phyloP scores from a whole-genome alignment of 1,284 basidiomycete genomes.

The Ceratobasidium theobromae region DNA sequence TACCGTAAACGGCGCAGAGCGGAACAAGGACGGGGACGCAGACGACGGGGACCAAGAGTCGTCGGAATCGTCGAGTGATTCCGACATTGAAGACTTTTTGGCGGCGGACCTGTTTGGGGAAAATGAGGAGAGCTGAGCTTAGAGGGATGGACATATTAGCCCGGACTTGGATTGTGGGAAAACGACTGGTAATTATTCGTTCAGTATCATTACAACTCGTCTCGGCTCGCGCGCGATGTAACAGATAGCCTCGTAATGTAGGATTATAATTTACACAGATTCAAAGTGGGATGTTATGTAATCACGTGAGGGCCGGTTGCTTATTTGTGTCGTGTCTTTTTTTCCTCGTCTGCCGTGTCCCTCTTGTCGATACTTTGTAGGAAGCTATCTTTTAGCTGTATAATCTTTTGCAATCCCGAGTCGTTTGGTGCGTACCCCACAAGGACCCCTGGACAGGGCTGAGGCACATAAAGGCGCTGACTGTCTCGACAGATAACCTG shows the following conservation, averaged over 20 bases:
- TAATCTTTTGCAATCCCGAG: too few relatives aligned
- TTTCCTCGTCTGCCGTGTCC: not conserved
- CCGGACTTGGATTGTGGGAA: not conserved
- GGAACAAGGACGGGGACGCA: not conserved
- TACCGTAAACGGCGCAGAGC: not conserved
- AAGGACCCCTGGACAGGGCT: too few relatives aligned
- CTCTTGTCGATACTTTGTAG: not conserved
- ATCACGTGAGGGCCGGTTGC: slow-evolving; percentile 18
- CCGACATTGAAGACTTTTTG: slow-evolving; percentile 21
- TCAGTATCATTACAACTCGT: slow-evolving; percentile 4
- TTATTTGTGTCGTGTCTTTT: slow-evolving; percentile 17
- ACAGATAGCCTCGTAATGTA: slow-evolving; percentile 4
- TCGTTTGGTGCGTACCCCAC: too few relatives aligned
- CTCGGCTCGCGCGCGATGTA: not conserved
- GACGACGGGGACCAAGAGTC: slow-evolving; percentile 10
- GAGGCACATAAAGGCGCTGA: too few relatives aligned
- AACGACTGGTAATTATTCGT: slow-evolving; percentile 16
- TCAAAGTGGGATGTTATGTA: not conserved
- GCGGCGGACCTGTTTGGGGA: slow-evolving; percentile 17
- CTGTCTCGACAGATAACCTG: slow-evolving; percentile 16
- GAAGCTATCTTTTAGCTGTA: not conserved
- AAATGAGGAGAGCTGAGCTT: not conserved
- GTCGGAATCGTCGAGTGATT: slow-evolving; percentile 9
- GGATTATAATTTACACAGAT: slow-evolving; percentile 19
- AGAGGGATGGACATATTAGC: not conserved